phyloP scores from a whole-genome alignment of 2,329 filamentous ascomycete species.

The Sporothrix schenckii region DNA sequence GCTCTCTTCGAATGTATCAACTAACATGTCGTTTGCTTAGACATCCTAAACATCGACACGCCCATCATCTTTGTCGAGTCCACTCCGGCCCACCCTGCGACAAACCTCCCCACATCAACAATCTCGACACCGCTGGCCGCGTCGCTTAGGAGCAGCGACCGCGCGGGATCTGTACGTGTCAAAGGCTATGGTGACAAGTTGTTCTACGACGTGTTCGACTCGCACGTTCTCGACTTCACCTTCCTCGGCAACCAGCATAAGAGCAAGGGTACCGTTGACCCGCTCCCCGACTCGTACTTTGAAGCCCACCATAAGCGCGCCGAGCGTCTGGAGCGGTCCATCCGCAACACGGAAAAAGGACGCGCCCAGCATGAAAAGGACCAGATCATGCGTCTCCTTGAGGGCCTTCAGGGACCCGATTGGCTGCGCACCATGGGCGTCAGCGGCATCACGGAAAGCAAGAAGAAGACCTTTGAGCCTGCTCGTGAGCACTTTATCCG shows the following conservation, averaged over 20 bases:
- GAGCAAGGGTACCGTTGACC: conserved; percentile 53
- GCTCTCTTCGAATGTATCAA: neutral
- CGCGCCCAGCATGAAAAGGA: conserved; percentile 69
- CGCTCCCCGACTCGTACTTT: conserved; percentile 59
- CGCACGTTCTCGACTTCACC: conserved; percentile 59
- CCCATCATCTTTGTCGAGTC: conserved; percentile 71
- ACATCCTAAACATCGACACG: conserved; percentile 72
- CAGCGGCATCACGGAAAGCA: conserved; percentile 78
- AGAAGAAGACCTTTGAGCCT: conserved; percentile 83
- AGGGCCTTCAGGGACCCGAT: conserved; percentile 85
- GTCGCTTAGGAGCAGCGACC: conserved; percentile 27
- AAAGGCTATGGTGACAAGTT: conserved; percentile 60
- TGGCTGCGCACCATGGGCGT: conserved; percentile 94
- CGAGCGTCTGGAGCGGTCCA: conserved; percentile 63
- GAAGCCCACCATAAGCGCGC: conserved; percentile 60
- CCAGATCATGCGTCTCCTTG: conserved; percentile 67
- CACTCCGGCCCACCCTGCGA: conserved; percentile 41
- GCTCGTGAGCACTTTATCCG: conserved; percentile 83
- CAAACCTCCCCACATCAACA: conserved; percentile 34
- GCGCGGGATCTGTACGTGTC: conserved; percentile 45
- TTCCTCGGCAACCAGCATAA: conserved; percentile 55
- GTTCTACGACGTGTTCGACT: conserved; percentile 60
- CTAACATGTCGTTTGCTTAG: conserved; percentile 48
- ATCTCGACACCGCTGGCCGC: conserved; percentile 31
- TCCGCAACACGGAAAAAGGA: conserved; percentile 66